Conservation (phyloP, 805 yeast species). For the Cyberlindnera xylosilytica region DNA sequence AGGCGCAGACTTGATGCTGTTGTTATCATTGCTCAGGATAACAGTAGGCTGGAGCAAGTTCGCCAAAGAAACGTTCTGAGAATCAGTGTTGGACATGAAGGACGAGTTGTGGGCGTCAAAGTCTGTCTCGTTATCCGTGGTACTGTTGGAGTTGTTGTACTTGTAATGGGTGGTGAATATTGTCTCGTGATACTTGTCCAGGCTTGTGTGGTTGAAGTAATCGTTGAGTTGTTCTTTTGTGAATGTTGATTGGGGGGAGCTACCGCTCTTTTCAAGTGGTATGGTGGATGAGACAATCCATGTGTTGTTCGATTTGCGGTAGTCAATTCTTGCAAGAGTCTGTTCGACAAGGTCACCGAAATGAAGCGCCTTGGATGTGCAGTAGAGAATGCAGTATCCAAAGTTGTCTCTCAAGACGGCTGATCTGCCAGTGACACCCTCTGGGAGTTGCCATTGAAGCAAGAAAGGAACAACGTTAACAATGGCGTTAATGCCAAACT, state of each 20-base stretch:
- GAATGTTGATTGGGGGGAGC: slow-evolving; percentile 8
- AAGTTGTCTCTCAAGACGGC: slow-evolving; percentile 21
- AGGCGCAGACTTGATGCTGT: slow-evolving; percentile 28
- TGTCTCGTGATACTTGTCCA: slow-evolving; percentile 17
- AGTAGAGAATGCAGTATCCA: slow-evolving; percentile 17
- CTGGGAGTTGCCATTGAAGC: slow-evolving; percentile 38
- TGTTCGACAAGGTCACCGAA: slow-evolving; percentile 12
- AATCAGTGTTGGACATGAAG: slow-evolving; percentile 14
- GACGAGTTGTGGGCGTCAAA: slow-evolving; percentile 14
- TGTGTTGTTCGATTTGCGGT: slow-evolving; percentile 14
- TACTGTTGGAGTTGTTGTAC: slow-evolving; percentile 8
- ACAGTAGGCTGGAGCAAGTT: slow-evolving; percentile 17
- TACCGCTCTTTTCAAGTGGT: slow-evolving; percentile 15
- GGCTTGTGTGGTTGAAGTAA: slow-evolving; percentile 5
- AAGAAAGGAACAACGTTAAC: slow-evolving; percentile 44
- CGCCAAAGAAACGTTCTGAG: slow-evolving; percentile 20
- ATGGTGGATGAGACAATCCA: slow-evolving; percentile 19
- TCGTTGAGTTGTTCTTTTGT: slow-evolving; percentile 10
- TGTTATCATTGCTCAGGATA: slow-evolving; percentile 13
- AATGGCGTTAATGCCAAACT: slow-evolving; percentile 46
- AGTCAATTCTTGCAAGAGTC: slow-evolving; percentile 21
- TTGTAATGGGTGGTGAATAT: slow-evolving; percentile 23
- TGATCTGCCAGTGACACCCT: background rate
- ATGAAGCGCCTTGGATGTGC: slow-evolving; percentile 11
- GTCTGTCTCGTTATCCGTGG: background rate